These are phyloP conservation scores for Phellinidium pouzarii DNA, from an alignment of 1,284 basidiomycete genomes.

Conservation along the genomic window DNA sequence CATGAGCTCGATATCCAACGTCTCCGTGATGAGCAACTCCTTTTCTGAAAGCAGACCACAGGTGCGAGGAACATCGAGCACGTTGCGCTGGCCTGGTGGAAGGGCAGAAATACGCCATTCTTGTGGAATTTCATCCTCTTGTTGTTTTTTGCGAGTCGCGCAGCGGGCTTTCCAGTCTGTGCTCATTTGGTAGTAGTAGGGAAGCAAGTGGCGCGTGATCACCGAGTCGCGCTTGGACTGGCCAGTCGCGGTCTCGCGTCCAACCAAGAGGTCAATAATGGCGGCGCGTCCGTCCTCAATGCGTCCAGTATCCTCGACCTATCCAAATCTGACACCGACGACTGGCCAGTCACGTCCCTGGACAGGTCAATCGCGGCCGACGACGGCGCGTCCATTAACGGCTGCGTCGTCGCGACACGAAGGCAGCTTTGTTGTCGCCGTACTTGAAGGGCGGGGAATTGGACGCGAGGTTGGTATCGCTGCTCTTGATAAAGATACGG, in stretches of 20 bases:
- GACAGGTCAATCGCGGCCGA: slow-evolving; percentile 23
- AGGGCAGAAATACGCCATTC: slow-evolving; percentile 38
- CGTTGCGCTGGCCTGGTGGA: slow-evolving; percentile 32
- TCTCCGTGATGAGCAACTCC: slow-evolving; percentile 48
- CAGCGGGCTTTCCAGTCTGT: slow-evolving; percentile 37
- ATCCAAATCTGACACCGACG: slow-evolving; percentile 22
- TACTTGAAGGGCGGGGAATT: slow-evolving; percentile 69
- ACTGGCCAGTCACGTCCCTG: slow-evolving; percentile 27
- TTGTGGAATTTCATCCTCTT: slow-evolving; percentile 40
- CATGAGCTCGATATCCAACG: slow-evolving; percentile 32
- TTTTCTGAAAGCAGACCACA: slow-evolving; percentile 38
- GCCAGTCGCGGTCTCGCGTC: not conserved
- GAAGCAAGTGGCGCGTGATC: not conserved
- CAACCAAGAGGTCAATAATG: not conserved
- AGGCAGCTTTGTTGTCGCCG: slow-evolving; percentile 53
- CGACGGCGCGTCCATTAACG: slow-evolving; percentile 49
- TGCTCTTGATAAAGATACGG: slow-evolving; percentile 75
- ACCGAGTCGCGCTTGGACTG: not conserved
- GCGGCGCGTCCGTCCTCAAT: not conserved
- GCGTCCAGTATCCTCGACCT: slow-evolving; percentile 1
- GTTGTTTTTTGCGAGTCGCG: slow-evolving; percentile 36
- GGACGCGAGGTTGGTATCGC: slow-evolving; percentile 82
- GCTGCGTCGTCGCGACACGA: slow-evolving; percentile 52
- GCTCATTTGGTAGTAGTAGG: not conserved
- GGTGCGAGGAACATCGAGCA: slow-evolving; percentile 35